Percentiles rank a stretch among this genome's conserved stretches.
Evolutionary conservation across 2,329 filamentous ascomycete species (phyloP).

Genomic region (Rugonectria rugulosa): DNA sequence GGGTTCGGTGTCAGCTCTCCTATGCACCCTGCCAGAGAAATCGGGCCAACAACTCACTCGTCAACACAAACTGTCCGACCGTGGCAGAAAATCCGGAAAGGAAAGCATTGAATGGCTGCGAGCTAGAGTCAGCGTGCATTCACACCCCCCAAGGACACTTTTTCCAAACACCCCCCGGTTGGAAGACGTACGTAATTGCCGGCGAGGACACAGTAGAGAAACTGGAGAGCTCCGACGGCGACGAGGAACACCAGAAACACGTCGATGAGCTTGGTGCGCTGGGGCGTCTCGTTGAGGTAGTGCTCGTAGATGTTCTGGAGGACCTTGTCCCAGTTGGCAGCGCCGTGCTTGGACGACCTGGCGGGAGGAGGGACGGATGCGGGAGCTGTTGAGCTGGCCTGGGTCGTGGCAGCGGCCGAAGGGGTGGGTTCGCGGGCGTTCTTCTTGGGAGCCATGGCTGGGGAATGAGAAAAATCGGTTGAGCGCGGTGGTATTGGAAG

Average conservation of each 20-base stretch:
- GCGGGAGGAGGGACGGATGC: slow-evolving; percentile 36
- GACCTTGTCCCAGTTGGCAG: slow-evolving; percentile 64
- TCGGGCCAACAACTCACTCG: slow-evolving; percentile 64
- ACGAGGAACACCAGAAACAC: slow-evolving; percentile 89
- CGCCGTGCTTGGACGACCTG: slow-evolving; percentile 33
- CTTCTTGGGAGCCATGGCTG: slow-evolving; percentile 61
- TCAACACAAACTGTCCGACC: slow-evolving; percentile 97
- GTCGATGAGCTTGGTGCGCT: slow-evolving; percentile 92
- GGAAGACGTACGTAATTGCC: slow-evolving; percentile 92
- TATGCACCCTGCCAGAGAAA: background rate
- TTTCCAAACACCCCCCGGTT: background rate
- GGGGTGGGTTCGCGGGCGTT: slow-evolving; percentile 44
- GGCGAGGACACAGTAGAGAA: slow-evolving; percentile 87
- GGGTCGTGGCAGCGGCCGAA: slow-evolving; percentile 44
- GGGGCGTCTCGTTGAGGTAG: slow-evolving; percentile 83
- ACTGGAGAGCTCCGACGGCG: slow-evolving; percentile 87
- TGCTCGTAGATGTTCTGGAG: slow-evolving; percentile 75
- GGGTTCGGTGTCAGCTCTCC: slow-evolving; percentile 16
- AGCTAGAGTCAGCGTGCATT: slow-evolving; percentile 33
- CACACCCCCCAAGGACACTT: background rate
- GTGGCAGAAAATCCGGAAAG: slow-evolving; percentile 93
- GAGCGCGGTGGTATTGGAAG: background rate
- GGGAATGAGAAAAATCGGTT: background rate
- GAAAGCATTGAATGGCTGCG: slow-evolving; percentile 97
- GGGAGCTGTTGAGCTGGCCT: slow-evolving; percentile 40